Conservation (phyloP, 495 filamentous ascomycete genomes). For the Neurospora sp. region DNA sequence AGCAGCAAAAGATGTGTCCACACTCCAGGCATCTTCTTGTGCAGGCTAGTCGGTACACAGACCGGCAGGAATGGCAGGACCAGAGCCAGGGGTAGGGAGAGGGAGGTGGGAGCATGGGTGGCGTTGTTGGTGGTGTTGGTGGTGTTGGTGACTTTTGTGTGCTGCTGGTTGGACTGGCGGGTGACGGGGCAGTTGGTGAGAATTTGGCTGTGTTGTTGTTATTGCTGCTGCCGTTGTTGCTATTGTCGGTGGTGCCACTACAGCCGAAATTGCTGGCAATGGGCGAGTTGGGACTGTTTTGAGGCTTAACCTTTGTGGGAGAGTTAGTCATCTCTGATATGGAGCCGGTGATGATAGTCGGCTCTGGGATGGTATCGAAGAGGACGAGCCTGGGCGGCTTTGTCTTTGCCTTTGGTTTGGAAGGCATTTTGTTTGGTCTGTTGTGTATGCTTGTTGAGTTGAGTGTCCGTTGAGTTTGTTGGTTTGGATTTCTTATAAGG, state of each 20-base stretch:
- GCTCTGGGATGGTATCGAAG: neutral
- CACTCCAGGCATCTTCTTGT: slow-evolving; percentile 37
- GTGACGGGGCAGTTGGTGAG: neutral
- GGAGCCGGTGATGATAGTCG: neutral
- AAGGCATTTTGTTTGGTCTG: neutral
- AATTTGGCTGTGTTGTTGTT: neutral
- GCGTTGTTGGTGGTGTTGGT: neutral
- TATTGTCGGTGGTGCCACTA: neutral
- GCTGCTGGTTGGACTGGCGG: neutral
- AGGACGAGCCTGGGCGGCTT: neutral
- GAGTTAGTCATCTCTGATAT: neutral
- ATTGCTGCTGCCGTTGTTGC: neutral
- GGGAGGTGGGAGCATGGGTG: slow-evolving; percentile 18
- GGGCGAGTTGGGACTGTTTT: neutral
- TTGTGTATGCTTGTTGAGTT: neutral
- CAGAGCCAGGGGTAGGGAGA: slow-evolving; percentile 32
- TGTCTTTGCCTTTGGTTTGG: neutral
- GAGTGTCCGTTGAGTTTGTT: neutral
- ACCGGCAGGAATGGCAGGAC: slow-evolving; percentile 33
- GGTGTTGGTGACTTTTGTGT: neutral
- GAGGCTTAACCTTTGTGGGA: neutral
- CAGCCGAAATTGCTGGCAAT: neutral
- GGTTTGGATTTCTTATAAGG: neutral
- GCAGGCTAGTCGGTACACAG: slow-evolving; percentile 28
- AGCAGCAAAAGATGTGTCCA: slow-evolving; percentile 30